Conservation (phyloP, 176 grass and related monocot species). For the Guadua angustifolia region DNA sequence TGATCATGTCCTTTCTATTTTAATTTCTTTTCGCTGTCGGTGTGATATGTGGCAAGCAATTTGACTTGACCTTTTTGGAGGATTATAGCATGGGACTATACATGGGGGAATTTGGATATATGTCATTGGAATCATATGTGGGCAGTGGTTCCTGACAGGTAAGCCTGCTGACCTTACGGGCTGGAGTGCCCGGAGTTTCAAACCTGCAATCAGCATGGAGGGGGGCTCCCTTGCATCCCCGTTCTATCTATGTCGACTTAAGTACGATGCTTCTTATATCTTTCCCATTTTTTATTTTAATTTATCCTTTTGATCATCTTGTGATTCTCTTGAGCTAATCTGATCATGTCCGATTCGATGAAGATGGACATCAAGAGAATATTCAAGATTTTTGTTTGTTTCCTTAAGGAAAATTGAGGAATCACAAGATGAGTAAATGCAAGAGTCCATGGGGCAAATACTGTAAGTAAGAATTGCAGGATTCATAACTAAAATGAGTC, state of each 20-base stretch:
- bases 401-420: background rate
- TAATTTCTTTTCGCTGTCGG: constrained; percentile 20
- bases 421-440: background rate
- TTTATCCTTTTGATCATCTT: too few relatives aligned
- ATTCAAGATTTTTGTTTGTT: too few relatives aligned
- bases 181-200: constrained; percentile 36
- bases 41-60: background rate
- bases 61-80: background rate
- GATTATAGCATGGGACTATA: constrained; percentile 16
- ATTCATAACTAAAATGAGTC: background rate
- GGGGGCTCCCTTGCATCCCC: constrained; percentile 52
- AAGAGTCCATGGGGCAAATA: background rate
- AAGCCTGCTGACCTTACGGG: constrained; percentile 40
- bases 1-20: constrained; percentile 23
- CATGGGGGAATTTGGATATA: constrained; percentile 29
- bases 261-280: too few relatives aligned
- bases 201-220: constrained; percentile 35
- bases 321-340: too few relatives aligned
- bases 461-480: background rate
- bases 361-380: too few relatives aligned
- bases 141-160: constrained; percentile 54
- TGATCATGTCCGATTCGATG: too few relatives aligned
- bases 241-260: constrained; percentile 49
- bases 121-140: constrained; percentile 34
- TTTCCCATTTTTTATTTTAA: too few relatives aligned